Base-by-base conservation (phyloP, 441 rosid species). In the Erysimum cheiri region DNA sequence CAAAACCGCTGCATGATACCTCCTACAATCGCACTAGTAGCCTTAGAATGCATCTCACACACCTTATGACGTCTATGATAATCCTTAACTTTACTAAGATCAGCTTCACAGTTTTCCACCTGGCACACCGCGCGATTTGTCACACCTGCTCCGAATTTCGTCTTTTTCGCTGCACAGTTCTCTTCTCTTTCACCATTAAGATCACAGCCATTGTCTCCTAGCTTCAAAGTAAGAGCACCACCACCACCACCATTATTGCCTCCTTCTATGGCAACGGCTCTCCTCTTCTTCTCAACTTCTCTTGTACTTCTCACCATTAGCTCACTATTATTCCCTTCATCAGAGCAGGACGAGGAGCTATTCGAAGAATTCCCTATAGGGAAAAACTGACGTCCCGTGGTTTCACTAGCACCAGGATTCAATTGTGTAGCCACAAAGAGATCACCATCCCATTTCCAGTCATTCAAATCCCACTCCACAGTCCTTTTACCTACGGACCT, bases 361-460 rank as follows among this genome's bases (percentile, higher is more conserved):
- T 92, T 89, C 0, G 66, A 60, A 4, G 88, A 90, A 4, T 91
- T 90, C 55, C 87, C 87, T 12, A 79, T n/a, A 2, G 97, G 98
- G 71, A 87, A 80, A 73, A 89, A 77, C 61, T 85, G 88, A 74
- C 78, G 84, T 3, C 0, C 65, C 2, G 52, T 41, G 0, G 60
- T 56, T 59, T 81, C 70, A 19, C 82, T 68, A 28, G 55, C 84
- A 37, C 57, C 84, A 40, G 88, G 85, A 72, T 87, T 90, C 80
- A 83, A 59, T 3, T 80, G 89, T 22, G 85, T 87, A 35, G 98
- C 99, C 2, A 90, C 74, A 60, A 95, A 95, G 65, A 92, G 91
- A 85, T 95, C 95, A 19, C 98, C 97, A 70, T 95, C 97, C 99
- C 99, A 95, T 81, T 89, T 89, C 97, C 98, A 95, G 64, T 87